These are phyloP conservation scores for Cynanchum wilfordii DNA, from an alignment of 257 asterid species.

Conservation along the genomic window DNA sequence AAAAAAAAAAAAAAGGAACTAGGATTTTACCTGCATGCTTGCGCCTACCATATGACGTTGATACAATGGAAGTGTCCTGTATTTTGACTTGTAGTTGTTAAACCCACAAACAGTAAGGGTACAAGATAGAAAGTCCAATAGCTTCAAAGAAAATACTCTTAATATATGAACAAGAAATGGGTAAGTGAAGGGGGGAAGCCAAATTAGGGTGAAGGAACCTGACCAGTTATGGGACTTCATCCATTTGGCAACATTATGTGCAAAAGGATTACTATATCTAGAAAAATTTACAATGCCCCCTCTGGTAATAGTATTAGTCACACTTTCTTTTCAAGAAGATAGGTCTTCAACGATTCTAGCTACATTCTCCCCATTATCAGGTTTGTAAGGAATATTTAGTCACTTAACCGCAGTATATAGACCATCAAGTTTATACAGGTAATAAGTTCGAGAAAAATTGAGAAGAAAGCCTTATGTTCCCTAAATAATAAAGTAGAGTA, in stretches of 20 bases:
- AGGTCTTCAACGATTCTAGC: constrained; percentile 5
- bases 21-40: constrained; percentile 66
- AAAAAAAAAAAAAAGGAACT: constrained; percentile 9
- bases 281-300: background rate
- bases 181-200: background rate
- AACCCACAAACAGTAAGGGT: constrained; percentile 19
- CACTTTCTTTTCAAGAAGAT: background rate
- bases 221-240: background rate
- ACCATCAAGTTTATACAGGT: background rate
- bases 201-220: background rate
- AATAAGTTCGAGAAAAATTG: background rate
- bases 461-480: background rate
- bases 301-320: background rate
- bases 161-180: background rate
- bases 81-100: constrained; percentile 25
- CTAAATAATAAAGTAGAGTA: background rate
- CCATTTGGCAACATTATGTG: background rate
- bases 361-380: background rate
- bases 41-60: constrained; percentile 89
- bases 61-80: constrained; percentile 95
- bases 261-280: background rate
- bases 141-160: background rate
- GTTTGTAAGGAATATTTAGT: background rate
- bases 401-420: background rate
- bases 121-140: background rate